A percentile compares a stretch with the other conserved stretches of the same genome.
Evolutionary conservation across 148 eudicot species (phyloP).

Genomic region (Arbutus unedo): DNA sequence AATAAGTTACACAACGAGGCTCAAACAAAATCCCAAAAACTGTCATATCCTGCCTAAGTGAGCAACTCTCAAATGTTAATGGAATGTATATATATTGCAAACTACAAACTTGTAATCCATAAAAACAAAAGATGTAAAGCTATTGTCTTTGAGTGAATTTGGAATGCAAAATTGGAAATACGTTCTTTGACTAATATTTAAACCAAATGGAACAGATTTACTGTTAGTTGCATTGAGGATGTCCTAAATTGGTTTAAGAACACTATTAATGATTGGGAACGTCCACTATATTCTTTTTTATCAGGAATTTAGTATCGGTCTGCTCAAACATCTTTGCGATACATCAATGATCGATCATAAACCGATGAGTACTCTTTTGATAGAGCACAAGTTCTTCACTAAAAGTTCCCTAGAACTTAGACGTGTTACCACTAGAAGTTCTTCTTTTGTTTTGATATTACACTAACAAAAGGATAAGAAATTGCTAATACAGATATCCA

Average conservation of each 20-base stretch:
- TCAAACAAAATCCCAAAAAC: neutral
- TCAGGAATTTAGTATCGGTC: neutral
- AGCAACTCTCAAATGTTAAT: no score
- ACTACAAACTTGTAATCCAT: neutral
- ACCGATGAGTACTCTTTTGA: neutral
- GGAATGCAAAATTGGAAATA: neutral
- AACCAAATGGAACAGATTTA: neutral
- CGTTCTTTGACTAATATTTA: neutral
- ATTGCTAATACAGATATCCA: neutral
- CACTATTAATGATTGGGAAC: neutral
- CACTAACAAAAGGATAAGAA: neutral
- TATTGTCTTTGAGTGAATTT: neutral
- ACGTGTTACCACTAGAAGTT: neutral
- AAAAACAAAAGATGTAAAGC: neutral
- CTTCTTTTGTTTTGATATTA: neutral
- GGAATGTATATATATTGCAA: neutral
- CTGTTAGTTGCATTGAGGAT: neutral
- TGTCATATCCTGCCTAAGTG: neutral
- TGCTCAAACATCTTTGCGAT: neutral
- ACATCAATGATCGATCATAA: neutral
- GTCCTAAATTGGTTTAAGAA: neutral
- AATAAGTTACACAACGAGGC: neutral
- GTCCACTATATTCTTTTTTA: neutral
- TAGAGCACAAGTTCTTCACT: neutral
- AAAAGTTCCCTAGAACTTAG: neutral